Base-by-base conservation (phyloP, 352 stramenopile genomes). In the Peronospora farinosa region DNA sequence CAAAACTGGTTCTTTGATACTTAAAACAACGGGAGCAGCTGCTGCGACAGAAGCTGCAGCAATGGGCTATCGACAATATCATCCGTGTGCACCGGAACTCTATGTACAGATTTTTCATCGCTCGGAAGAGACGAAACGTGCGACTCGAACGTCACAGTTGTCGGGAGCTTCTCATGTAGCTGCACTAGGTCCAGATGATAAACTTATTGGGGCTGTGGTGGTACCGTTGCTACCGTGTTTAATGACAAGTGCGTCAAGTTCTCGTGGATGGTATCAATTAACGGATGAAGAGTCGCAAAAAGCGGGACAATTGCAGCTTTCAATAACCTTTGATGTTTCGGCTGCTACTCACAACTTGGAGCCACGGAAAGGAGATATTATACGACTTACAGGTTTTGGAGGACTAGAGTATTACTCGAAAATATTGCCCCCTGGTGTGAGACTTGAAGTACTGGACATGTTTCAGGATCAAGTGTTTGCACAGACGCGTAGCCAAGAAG, bases 371-470 rank as follows among this genome's bases (percentile, higher is more conserved):
- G 69, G 73, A 7, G 76, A 87, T 48, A 63, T 84, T 42, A 64
- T 87, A 17, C 67, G 76, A 7, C 52, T 87, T 2, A 63, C 63
- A 2, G 76, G 76, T 25, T 87, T 83, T 57, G 73, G 76, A 19
- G 76, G 76, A 35, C 62, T 79, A 17, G 71, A 87, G 44, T 87
- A 87, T 31, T 85, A 87, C 52, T 67, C 70, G 10, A 87, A 87
- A 40, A 45, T 84, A 23, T 27, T 87, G 21, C 68, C 65, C 7
- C 57, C 68, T 4, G 62, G 58, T 21, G 67, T 68, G 28, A 64
- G 72, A 23, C 55, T 87, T 15, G 76, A 85, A 40, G 73, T 87
- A 41, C 32, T 83, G 7, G 71, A 82, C 13, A 65, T 67, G 21
- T 87, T 81, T 46, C 76, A 85, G 49, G 76, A 87, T 46, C 65